These are phyloP conservation scores for Chlorella sorokiniana DNA, from an alignment of 139 green algal genomes.

Conservation along the genomic window DNA sequence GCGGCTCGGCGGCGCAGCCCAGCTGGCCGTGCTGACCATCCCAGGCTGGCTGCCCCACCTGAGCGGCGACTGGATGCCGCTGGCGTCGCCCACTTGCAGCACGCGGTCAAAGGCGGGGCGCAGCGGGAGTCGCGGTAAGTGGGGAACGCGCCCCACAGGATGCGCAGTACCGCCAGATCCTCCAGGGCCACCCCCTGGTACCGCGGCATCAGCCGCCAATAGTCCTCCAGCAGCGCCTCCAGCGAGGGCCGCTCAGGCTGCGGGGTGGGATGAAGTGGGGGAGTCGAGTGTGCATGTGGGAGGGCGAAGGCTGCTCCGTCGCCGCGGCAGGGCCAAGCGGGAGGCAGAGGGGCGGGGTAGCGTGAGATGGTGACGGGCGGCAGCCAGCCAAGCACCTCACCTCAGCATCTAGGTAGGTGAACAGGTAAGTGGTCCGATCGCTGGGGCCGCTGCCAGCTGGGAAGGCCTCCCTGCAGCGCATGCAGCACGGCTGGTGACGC, in stretches of 20 bases:
- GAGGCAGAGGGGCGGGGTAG: background rate
- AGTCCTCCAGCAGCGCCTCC: constrained; percentile 86
- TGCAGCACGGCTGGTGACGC: constrained; percentile 48
- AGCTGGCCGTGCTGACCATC: background rate
- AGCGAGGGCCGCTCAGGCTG: constrained; percentile 68
- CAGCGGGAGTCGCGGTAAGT: constrained; percentile 88
- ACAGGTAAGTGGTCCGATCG: constrained; percentile 98
- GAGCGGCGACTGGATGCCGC: constrained; percentile 92
- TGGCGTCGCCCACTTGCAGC: constrained; percentile 78
- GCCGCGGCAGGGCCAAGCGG: background rate
- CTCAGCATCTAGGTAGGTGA: constrained; percentile 91
- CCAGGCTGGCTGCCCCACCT: constrained; percentile 13
- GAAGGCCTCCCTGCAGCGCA: constrained; percentile 94
- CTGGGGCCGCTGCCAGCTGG: constrained; percentile 70
- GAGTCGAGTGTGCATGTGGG: background rate
- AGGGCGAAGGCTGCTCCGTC: background rate
- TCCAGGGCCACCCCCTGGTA: constrained; percentile 83
- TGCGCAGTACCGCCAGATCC: constrained; percentile 73
- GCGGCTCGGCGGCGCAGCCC: no score
- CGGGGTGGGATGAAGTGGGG: background rate
- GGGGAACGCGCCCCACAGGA: constrained; percentile 97
- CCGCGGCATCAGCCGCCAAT: constrained; percentile 90
- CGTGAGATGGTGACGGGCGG: background rate
- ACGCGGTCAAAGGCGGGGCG: constrained; percentile 80
- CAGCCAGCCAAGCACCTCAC: background rate